These are phyloP conservation scores for Penicillium verhagenii DNA, from an alignment of 495 filamentous ascomycete species.

Conservation along the genomic window DNA sequence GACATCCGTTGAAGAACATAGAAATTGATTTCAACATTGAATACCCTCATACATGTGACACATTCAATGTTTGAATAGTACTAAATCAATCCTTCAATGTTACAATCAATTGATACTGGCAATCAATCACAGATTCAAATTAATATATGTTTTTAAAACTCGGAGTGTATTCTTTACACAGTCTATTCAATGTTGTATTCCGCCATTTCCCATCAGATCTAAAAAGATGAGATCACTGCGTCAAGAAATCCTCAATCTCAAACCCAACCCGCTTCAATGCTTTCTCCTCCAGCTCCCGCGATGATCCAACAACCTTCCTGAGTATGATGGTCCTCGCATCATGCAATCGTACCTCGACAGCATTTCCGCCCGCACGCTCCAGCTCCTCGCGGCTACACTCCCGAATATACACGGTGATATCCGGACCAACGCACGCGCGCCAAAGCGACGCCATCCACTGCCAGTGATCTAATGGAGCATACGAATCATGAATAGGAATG, in stretches of 20 bases:
- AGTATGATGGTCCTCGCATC: constrained; percentile 59
- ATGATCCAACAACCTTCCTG: constrained; percentile 39
- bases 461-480: constrained; percentile 88
- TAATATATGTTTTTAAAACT: not conserved
- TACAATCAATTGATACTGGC: no score
- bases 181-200: not conserved
- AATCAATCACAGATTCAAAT: not conserved
- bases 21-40: not conserved
- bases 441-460: constrained; percentile 97
- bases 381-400: constrained; percentile 48
- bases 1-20: no score
- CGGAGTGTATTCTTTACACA: not conserved
- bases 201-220: not conserved
- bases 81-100: no score
- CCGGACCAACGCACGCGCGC: constrained; percentile 81
- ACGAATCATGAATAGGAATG: constrained; percentile 73
- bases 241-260: constrained; percentile 80
- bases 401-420: constrained; percentile 71
- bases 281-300: constrained; percentile 58
- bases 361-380: constrained; percentile 36
- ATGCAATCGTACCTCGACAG: constrained; percentile 52
- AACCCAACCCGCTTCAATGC: constrained; percentile 71
- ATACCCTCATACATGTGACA: not conserved
- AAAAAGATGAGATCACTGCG: constrained; percentile 1
- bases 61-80: no score